Evolutionary conservation across 2,329 filamentous ascomycete species (phyloP), one percentile per base, ranked within the genome.

Genomic region (Sclerotinia nivalis): DNA sequence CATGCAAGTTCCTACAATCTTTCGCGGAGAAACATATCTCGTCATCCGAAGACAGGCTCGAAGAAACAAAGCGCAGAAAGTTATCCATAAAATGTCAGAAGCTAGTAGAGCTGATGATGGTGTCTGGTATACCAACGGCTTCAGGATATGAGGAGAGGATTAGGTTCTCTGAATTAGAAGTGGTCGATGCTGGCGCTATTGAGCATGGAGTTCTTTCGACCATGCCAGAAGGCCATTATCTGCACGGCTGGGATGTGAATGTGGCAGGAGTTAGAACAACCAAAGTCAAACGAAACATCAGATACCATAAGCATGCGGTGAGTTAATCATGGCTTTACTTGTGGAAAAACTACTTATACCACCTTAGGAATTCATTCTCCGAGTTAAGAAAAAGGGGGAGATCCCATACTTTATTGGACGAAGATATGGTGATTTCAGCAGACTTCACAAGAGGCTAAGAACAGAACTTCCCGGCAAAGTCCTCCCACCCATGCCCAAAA

Each of bases 51-150:
- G 96, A 99, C 79, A 89, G 96, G 5, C 83, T 98, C 43, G 96
- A 99, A 81, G 93, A 97, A 81, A 98, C 96, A 13, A 99, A 99
- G 83, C 88, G 96, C 70, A 87, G 90, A 74, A 99, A 99, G 81
- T 83, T 99, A 73, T 95, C 96, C 4, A 85, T 90, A 76, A 99
- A 99, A 85, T 93, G 92, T 61, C 91, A 96, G 80, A 99, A 99
- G 83, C 83, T 99, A 70, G 93, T 99, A 15, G 96, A 99, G 84
- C 85, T 99, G 72, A 99, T 99, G 96, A 97, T 99, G 93, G 96
- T 99, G 12, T 98, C 95, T 10, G 96, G 96, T 50, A 91, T 99
- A 70, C 93, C 92, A 47, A 99, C 96, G 0, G 93, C 96, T 5
- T 97, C 94, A 6, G 96, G 96, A 2, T 99, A 98, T 79, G 96